Base-by-base conservation (phyloP, 176 grass and related monocot genomes). In the Typha latifolia region DNA sequence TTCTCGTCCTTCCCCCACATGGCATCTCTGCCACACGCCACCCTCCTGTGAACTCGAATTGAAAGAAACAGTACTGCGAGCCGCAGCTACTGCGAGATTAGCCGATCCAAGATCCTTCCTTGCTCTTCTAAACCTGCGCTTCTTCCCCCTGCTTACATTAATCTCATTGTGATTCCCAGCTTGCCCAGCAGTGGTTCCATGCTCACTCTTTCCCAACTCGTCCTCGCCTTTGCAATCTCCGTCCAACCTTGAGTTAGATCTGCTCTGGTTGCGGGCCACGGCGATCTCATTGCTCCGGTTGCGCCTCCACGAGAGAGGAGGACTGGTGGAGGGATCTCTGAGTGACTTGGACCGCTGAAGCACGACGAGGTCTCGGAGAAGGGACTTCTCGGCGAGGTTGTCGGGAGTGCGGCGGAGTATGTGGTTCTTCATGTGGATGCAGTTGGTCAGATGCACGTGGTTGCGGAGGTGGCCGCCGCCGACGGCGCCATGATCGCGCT, bases 371-470 rank as follows among this genome's bases (percentile, higher is more conserved):
- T 97, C 89, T 34, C 86, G 72, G 72, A 90, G 92, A 19, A 97
- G 89, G 53, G 84, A 78, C 66, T 76, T 26, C 78, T 87, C 52
- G 55, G 82, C 0, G 68, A 70, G 2, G 79, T 61, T 32, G 82
- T 82, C 27, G 63, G 85, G 71, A 77, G 70, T 72, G 69, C 73
- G 71, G 66, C n/a, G 75, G 71, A 75, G 22, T 81, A 78, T 69
- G 78, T 96, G 86, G 77, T 81, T 85, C 66, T 82, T 85, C 79
- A 90, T 79, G 76, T 97, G 94, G 81, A 87, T 83, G 63, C 78
- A 90, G 79, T 82, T 92, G 69, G 89, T 87, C 32, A 97, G 85
- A 73, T 93, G 94, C 49, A 82, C 83, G 61, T 97, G 94, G 75
- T 73, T 79, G 49, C 82, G 78, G 56, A 69, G 72, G 69, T 91